Base-by-base conservation (phyloP, 495 filamentous ascomycete genomes). In the Letharia columbiana region DNA sequence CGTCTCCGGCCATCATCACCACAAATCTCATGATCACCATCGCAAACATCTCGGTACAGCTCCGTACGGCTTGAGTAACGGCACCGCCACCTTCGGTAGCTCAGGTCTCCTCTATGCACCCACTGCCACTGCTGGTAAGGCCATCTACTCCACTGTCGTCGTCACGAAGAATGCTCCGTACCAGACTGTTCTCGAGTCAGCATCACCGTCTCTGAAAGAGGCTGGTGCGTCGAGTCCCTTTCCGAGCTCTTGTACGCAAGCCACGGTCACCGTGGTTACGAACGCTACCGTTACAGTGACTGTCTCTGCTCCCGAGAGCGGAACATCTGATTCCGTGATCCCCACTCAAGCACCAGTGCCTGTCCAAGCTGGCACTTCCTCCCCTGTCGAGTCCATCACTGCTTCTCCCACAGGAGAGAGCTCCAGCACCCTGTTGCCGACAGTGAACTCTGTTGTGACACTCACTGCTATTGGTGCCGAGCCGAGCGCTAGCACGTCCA, bases 211-310 rank as follows among this genome's bases (percentile, higher is more conserved):
- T 56, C 10, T 44, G n/a, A 23, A n/a, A 6, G 18, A 65, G 50
- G 50, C 63, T 65, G 63, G 50, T 58, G 35, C 62, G 35, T 39
- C 47, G 3, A 37, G 28, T 57, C 28, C 47, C 11, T 50, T 54
- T 37, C 28, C 50, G 59, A 44, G 63, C 42, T 45, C 63, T 15
- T 37, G 20, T 23, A 59, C 63, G 54, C 54, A 37, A 17, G 63
- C 35, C 17, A 65, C 63, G 9, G 17, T 41, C 50, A 67, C 66
- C 37, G 66, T 69, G 13, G 65, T 66, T 18, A 62, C 62, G 6
- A 40, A n/a, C 9, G 39, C 59, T 13, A 70, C 66, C 62, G 66
- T 68, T 37, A 70, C 62, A 7, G 66, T 61, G 11, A 56, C 56
- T 13, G 66, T 57, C 49, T 47, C 45, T 31, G 61, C 66, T 23